phyloP scores from a whole-genome alignment of 208 protist genomes.

The Wallacemonas sp. region DNA sequence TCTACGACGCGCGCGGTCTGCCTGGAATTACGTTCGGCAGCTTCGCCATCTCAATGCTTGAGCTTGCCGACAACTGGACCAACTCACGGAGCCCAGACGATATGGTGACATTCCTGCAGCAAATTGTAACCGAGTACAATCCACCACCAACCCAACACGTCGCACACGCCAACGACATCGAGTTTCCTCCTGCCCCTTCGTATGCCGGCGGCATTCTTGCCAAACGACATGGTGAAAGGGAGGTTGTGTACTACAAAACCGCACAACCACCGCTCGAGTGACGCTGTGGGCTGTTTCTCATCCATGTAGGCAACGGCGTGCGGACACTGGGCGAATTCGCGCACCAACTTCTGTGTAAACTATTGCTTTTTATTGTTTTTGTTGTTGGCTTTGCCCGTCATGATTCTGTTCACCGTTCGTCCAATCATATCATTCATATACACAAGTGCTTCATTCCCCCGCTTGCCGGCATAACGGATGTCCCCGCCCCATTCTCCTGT shows the following conservation, averaged over 20 bases:
- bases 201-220: conserved; percentile 40
- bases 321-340: no score
- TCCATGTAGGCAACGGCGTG: no score
- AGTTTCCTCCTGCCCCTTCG: conserved; percentile 10
- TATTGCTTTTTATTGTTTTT: conserved; percentile 15
- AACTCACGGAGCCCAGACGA: conserved; percentile 32
- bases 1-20: conserved; percentile 44
- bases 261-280: conserved; percentile 2
- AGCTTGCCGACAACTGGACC: conserved; percentile 82
- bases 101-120: conserved; percentile 43
- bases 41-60: conserved; percentile 70
- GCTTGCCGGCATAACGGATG: no score
- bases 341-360: not conserved
- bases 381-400: not conserved
- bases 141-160: not conserved
- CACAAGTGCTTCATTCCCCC: no score
- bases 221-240: conserved; percentile 17
- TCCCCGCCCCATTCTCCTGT: no score
- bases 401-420: not conserved
- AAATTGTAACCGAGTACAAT: conserved; percentile 23
- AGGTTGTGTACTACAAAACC: conserved; percentile 26
- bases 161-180: not conserved
- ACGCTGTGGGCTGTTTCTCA: not conserved
- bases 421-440: no score
- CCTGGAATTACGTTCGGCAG: conserved; percentile 51